Evolutionary conservation across 2,329 filamentous ascomycete species (phyloP), one percentile per base, ranked within the genome.

Genomic region (Trichoderma semiorbis): DNA sequence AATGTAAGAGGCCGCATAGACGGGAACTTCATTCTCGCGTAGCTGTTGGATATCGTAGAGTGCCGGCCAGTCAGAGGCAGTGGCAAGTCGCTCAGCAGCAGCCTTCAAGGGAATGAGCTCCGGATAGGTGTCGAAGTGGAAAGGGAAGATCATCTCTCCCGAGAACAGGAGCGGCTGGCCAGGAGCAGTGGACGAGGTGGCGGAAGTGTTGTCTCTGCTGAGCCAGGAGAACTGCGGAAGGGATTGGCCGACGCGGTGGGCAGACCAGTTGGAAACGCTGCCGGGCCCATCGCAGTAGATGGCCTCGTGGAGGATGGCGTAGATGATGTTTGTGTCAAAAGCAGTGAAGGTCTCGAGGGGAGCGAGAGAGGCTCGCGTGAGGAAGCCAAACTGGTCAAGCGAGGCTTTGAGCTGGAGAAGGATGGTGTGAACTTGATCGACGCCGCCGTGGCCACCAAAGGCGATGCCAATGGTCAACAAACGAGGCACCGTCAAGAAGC

Each of bases 91-190:
- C 10, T 95, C 84, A 0, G 93, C 94, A 0, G 90, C 91, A 12
- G 89, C 84, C 69, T 87, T 87, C 61, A 98, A 81, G 71, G 89
- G 84, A n/a, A 83, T 83, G 24, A 98, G 88, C 80, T 97, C 94
- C 1, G 89, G 85, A 77, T 93, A 95, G 18, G 91, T 91, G 47
- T 94, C 89, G 75, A 97, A 95, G 86, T 95, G 92, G 81, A 93
- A 92, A 1, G 92, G 91, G 79, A 90, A 97, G 65, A 97, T 88
- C 94, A 97, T 98, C 83, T 98, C 95, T 72, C 95, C 94, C 0
- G 93, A 94, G 82, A 98, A 97, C 80, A 88, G 92, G 26, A 96
- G 84, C 0, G 91, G 90, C 3, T 83, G 78, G 7, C 16, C 50
- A 16, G 69, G 57, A 2, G 67, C 21, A 2, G 72, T 34, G 14